Evolutionary conservation across 2,329 filamentous ascomycete genomes (phyloP), one percentile per base, ranked within the genome.

Genomic region (Trichoderma citrinoviride): DNA sequence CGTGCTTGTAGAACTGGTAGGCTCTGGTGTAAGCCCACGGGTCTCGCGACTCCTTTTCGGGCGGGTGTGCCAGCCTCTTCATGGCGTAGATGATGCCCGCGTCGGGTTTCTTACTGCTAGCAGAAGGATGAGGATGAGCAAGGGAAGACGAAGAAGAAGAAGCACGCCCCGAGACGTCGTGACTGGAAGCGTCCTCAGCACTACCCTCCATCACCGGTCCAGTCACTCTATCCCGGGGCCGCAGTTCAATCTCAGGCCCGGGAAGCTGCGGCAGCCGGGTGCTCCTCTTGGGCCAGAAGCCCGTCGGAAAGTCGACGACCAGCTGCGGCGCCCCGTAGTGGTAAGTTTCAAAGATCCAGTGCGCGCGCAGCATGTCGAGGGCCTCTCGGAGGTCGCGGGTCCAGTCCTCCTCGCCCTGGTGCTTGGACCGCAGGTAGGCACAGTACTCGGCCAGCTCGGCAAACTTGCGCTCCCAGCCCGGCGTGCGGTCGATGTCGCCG

Each of bases 401-500:
- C 75, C 75, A 77, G 63, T 70, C 71, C 23, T 74, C 67, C 23
- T 74, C 67, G 1, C 68, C 67, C 3, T 65, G 54, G 47, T 66
- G 71, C 44, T 67, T 71, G 10, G 66, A 23, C 7, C 68, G 52
- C 15, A 81, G 70, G 67, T 77, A 73, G 7, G 73, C 61, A 29
- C 83, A 72, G 69, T 82, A 83, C 27, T 75, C 70, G 19, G 70
- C 69, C 14, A 81, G 70, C 63, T 77, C 77, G 21, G 67, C 70
- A 7, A 78, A 71, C 57, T 78, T 77, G 12, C 66, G 54, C 1
- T 76, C 69, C 76, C 82, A 85, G 49, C 74, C 68, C 1, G 74
- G 50, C 64, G 77, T 78, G 17, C 79, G 77, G 64, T 80, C 77
- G 6, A 73, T 69, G 67, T 86, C 81, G 66, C 82, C 78, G 33